Conservation (phyloP, 139 green algal species). For the Desmodesmus armatus region DNA sequence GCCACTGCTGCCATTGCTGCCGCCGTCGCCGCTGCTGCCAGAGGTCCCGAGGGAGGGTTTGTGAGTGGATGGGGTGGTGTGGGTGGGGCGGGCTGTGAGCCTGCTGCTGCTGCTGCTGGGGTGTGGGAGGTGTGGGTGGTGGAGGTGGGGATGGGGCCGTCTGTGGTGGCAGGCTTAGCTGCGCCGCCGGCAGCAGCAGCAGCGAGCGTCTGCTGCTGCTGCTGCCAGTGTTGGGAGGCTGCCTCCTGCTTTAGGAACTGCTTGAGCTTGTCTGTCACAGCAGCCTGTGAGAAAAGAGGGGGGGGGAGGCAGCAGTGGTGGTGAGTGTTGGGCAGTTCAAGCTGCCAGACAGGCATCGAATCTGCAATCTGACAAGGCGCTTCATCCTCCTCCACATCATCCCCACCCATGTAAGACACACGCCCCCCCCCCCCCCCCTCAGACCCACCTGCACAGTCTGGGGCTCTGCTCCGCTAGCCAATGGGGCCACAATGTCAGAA, state of each 20-base stretch:
- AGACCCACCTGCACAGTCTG: no score
- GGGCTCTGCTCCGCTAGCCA: no score
- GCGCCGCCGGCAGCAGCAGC: background rate
- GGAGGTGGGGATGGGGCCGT: background rate
- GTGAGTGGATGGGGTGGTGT: no score
- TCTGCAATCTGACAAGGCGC: no score
- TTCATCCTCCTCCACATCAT: no score
- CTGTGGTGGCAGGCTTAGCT: background rate
- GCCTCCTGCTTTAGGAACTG: background rate
- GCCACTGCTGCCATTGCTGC: slow-evolving; percentile 4
- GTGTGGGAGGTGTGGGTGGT: background rate
- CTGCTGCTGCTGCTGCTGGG: background rate
- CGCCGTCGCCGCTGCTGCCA: background rate
- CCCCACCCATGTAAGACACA: no score
- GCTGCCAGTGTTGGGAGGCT: background rate
- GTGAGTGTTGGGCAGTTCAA: background rate
- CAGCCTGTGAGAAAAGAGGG: background rate
- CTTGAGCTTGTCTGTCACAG: background rate
- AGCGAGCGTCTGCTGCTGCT: slow-evolving; percentile 2
- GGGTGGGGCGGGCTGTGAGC: background rate
- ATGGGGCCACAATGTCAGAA: no score
- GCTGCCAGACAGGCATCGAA: no score
- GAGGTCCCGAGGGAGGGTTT: no score
- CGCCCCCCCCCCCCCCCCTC: background rate
- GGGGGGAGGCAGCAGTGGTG: background rate